Percentiles rank a stretch among this genome's conserved stretches.
Evolutionary conservation across 768 basidiomycete genomes (phyloP).

Genomic region (Leccinum imitatum): DNA sequence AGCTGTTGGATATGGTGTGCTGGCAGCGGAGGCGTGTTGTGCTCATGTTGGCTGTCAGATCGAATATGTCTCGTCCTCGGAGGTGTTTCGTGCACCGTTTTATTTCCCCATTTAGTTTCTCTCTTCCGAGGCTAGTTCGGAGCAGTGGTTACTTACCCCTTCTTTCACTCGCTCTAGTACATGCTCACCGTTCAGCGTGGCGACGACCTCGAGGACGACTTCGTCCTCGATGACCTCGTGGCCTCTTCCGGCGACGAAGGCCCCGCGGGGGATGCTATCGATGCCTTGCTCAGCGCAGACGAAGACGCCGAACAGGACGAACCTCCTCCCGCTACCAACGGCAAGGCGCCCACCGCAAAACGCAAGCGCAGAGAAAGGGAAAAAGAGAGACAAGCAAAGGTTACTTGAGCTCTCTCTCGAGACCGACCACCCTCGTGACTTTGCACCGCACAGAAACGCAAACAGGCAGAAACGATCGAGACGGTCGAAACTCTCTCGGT

Average conservation of each 20-base stretch:
- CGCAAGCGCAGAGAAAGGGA: constrained; percentile 76
- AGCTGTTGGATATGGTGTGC: constrained; percentile 5
- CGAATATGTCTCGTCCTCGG: neutral
- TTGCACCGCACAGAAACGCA: constrained; percentile 52
- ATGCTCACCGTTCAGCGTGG: constrained; percentile 42
- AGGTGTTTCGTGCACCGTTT: neutral
- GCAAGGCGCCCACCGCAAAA: constrained; percentile 40
- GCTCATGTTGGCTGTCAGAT: constrained; percentile 29
- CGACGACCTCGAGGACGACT: constrained; percentile 86
- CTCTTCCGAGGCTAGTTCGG: neutral
- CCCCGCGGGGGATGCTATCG: constrained; percentile 35
- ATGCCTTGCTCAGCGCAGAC: constrained; percentile 44
- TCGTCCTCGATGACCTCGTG: constrained; percentile 66
- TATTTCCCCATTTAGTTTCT: constrained; percentile 16
- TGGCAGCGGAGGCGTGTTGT: constrained; percentile 19
- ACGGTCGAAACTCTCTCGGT: constrained; percentile 42
- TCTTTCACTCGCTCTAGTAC: neutral
- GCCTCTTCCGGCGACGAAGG: constrained; percentile 62
- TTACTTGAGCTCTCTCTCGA: constrained; percentile 27
- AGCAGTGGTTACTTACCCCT: neutral
- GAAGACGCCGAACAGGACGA: constrained; percentile 42
- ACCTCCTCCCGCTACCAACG: constrained; percentile 10
- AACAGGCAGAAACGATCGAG: constrained; percentile 49
- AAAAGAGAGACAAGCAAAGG: constrained; percentile 73
- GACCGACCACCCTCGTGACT: constrained; percentile 5